Base-by-base conservation (phyloP, 2,329 filamentous ascomycete genomes). In the Ceratocystis destructans region DNA sequence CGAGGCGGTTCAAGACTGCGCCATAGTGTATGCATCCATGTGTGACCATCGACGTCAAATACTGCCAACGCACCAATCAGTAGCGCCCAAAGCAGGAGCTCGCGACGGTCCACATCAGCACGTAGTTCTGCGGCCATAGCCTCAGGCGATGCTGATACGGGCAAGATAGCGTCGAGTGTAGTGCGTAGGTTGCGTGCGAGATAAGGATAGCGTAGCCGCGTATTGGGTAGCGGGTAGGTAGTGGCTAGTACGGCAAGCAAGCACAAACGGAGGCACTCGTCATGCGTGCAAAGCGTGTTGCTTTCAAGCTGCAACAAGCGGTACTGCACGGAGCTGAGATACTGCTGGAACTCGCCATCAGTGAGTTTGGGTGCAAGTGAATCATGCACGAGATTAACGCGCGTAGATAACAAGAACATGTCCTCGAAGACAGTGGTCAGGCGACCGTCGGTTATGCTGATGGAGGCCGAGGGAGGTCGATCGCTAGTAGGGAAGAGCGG, bases 1-100 rank as follows among this genome's bases (percentile, higher is more conserved):
- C 63, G 66, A 10, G 66, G 66, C 7, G 66, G 66, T 22, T 65
- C 28, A 4, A 68, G 64, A 22, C 50, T 50, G 7, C 57, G 63
- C 66, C 66, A 68, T 22, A 68, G 41, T 17, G 63, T 15, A 10
- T 66, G 66, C 64, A 65, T 68, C 66, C 66, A 68, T n/a, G 66
- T 28, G 7, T 63, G 64, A 5, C 63, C 64, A 17, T 46, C 57
- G 4, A 68, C 64, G 20, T 68, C 66, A 33, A 68, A 68, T 25
- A 68, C 66, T 12, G 66, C 66, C 25, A 68, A 53, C 2, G 66
- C 59, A 6, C 66, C 64, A 37, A 68, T 62, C 22, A 68, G 31
- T 33, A 68, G 44, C 5, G 57, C 45, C 66, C 66, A 68, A 20
- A 68, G 50, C 3, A 68, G 44, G n/a, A 68, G 46, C n/a, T 65